Percentiles rank a stretch among this genome's conserved stretches.
Evolutionary conservation across 2,329 filamentous ascomycete species (phyloP).

Genomic region (Cladophialophora immunda): DNA sequence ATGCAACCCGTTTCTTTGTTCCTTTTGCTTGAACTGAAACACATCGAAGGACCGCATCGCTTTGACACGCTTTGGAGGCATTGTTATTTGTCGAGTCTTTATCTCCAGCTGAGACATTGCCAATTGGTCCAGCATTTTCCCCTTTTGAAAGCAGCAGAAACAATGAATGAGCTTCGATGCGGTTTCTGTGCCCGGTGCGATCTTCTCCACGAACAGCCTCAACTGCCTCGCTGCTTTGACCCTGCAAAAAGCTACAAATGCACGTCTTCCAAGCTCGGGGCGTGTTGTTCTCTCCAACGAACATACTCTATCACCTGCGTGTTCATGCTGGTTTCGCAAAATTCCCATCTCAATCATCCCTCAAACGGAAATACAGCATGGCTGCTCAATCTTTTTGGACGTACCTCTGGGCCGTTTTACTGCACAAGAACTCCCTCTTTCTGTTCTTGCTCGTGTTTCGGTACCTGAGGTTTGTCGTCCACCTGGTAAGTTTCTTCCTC

Average conservation of each 20-base stretch:
- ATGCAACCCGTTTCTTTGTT: not conserved
- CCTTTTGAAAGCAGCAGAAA: not conserved
- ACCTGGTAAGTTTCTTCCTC: constrained; percentile 52
- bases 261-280: not conserved
- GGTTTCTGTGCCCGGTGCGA: not conserved
- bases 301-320: not conserved
- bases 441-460: constrained; percentile 53
- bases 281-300: not conserved
- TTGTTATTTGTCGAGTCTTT: not conserved
- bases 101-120: not conserved
- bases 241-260: not conserved
- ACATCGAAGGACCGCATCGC: not conserved
- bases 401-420: not conserved
- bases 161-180: not conserved
- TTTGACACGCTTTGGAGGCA: not conserved
- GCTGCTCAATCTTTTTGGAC: not conserved
- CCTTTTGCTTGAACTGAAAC: not conserved
- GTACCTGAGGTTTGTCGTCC: constrained; percentile 58
- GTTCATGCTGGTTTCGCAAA: not conserved
- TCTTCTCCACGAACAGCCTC: not conserved
- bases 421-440: constrained; percentile 42
- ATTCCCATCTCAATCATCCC: not conserved
- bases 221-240: not conserved
- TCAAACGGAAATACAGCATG: not conserved
- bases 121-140: not conserved